Base-by-base conservation (phyloP, 371 early-diverging fungal species). In the Rhizopus sp. region DNA sequence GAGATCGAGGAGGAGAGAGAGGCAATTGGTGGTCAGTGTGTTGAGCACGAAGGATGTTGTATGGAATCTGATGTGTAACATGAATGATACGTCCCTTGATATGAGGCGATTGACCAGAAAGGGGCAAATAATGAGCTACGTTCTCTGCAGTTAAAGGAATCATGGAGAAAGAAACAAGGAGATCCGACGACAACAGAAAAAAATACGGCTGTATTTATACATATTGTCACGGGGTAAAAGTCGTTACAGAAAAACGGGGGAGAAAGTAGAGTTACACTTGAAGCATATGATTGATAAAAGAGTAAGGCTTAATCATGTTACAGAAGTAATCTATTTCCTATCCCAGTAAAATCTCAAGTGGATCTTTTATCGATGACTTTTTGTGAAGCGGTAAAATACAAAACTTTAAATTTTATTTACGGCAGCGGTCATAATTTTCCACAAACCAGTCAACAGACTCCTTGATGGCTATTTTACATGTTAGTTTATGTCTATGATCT, bases 391-490 rank as follows among this genome's bases (percentile, higher is more conserved):
- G 17, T 29, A 46, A 46, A 46, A 46, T 29, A 46, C 46, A 55
- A 30, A 48, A 23, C 12, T 55, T 47, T 38, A 38, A 55, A 55
- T 9, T 63, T 64, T 77, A 77, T 63, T 77, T 86, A 77, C 88
- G 86, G 66, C 78, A 75, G 42, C 69, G 78, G 35, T 89, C 89
- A 56, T 80, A 83, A 69, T 91, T 89, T 50, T 81, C 77, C 50
- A 84, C 72, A 70, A 92, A 92, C 93, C 91, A 93, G 33, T 87
- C 78, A 42, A 90, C 88, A 15, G 90, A 84, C 63, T 90, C 87
- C 68, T 84, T 77, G 63, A 93, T 70, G 45, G 90, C 93, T 83
- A 33, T 45, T n/a, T 34, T 7, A 40, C 41, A 5, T n/a, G 40
- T 54, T 8, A 44, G 31, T 45, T 44, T 23, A 17, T 29, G 9